Conservation (phyloP, 139 green algal species). For the Closterium sp. region DNA sequence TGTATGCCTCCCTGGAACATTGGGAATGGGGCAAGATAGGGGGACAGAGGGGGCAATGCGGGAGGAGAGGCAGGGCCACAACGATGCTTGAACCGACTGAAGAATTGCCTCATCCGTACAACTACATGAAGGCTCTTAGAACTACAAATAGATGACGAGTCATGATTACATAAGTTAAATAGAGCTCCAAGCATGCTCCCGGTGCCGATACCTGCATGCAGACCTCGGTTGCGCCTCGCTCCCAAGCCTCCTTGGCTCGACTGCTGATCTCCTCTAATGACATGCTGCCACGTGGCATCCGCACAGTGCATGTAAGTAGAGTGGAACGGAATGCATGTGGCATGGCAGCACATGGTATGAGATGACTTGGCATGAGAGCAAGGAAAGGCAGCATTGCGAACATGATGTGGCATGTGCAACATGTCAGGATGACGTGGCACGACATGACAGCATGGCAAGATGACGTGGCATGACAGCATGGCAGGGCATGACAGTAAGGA, state of each 20-base stretch:
- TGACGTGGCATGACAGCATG: no score
- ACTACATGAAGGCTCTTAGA: background rate
- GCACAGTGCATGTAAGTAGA: no score
- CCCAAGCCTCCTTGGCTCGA: slow-evolving; percentile 75
- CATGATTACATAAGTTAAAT: no score
- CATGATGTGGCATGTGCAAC: no score
- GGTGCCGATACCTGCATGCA: slow-evolving; percentile 56
- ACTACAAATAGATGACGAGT: no score
- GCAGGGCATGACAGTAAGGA: no score
- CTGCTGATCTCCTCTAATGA: slow-evolving; percentile 67
- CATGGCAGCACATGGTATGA: no score
- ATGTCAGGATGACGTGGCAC: background rate
- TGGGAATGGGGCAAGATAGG: background rate
- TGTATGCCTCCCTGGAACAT: slow-evolving; percentile 70
- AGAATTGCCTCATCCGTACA: background rate
- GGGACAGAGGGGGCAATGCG: background rate
- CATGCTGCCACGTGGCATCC: slow-evolving; percentile 53
- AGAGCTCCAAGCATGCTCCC: background rate
- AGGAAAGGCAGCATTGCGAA: no score
- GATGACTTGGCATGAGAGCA: no score
- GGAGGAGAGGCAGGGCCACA: background rate
- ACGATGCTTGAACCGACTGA: background rate
- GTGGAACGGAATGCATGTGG: no score
- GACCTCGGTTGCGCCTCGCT: slow-evolving; percentile 79
- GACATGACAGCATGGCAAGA: no score